These are phyloP conservation scores for Cytospora schulzeri DNA, from an alignment of 2,329 filamentous ascomycete species.

Conservation along the genomic window DNA sequence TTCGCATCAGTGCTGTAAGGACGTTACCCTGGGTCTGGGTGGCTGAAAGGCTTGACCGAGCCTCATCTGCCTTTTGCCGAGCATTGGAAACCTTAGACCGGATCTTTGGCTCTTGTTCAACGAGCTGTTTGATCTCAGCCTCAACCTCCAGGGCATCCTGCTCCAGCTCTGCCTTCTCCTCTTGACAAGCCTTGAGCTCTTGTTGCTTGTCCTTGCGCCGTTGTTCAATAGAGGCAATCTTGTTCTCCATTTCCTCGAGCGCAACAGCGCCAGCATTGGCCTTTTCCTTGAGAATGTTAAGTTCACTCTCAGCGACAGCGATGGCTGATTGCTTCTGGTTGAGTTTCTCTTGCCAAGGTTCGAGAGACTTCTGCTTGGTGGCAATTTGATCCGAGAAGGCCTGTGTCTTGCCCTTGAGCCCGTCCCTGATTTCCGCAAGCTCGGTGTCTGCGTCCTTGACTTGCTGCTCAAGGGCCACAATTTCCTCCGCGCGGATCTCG, in stretches of 20 bases:
- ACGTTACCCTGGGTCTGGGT: slow-evolving; percentile 94
- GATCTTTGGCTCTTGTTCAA: slow-evolving; percentile 77
- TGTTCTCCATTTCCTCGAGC: slow-evolving; percentile 79
- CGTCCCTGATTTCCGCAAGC: slow-evolving; percentile 79
- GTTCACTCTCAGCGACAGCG: slow-evolving; percentile 90
- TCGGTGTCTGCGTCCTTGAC: slow-evolving; percentile 81
- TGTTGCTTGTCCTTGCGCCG: slow-evolving; percentile 68
- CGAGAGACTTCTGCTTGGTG: slow-evolving; percentile 86
- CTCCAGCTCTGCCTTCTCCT: slow-evolving; percentile 70
- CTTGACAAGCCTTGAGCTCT: slow-evolving; percentile 76
- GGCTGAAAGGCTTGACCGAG: slow-evolving; percentile 82
- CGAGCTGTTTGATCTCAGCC: slow-evolving; percentile 71
- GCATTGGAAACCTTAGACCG: slow-evolving; percentile 84
- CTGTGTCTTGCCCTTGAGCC: slow-evolving; percentile 93
- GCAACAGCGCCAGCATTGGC: slow-evolving; percentile 85
- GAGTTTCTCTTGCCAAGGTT: slow-evolving; percentile 96
- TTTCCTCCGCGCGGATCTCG: slow-evolving; percentile 73
- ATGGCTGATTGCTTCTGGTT: slow-evolving; percentile 94
- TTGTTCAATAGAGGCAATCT: slow-evolving; percentile 73
- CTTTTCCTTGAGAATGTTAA: slow-evolving; percentile 87
- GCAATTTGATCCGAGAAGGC: slow-evolving; percentile 91
- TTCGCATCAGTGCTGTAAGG: slow-evolving; percentile 84
- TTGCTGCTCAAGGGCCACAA: slow-evolving; percentile 72
- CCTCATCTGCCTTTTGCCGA: slow-evolving; percentile 94
- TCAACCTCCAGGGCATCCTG: slow-evolving; percentile 74